These are phyloP conservation scores for Pichia kudriavzevii DNA, from an alignment of 1,139 yeast species.

Conservation along the genomic window DNA sequence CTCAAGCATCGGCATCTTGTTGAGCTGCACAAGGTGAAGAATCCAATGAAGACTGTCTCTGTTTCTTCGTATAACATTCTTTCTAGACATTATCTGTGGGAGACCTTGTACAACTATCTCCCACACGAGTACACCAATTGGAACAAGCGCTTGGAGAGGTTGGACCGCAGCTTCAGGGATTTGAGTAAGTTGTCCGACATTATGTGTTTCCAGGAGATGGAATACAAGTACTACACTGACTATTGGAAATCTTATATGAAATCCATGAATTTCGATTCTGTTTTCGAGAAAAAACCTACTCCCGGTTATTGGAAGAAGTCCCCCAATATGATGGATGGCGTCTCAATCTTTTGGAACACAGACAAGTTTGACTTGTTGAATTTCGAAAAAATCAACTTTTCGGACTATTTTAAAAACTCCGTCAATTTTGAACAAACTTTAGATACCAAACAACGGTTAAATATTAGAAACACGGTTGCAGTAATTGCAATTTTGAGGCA, in stretches of 20 bases:
- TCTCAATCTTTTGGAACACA: conserved; percentile 43
- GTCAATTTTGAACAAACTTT: conserved; percentile 32
- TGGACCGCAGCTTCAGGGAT: conserved; percentile 34
- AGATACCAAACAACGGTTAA: conserved; percentile 32
- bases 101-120: conserved; percentile 43
- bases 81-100: conserved; percentile 53
- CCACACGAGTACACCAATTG: conserved; percentile 40
- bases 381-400: conserved; percentile 35
- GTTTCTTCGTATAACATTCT: conserved; percentile 46
- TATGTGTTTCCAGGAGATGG: conserved; percentile 59
- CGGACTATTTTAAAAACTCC: conserved; percentile 31
- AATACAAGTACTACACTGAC: conserved; percentile 36
- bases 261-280: conserved; percentile 32
- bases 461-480: conserved; percentile 51
- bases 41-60: conserved; percentile 22
- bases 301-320: conserved; percentile 45
- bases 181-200: conserved; percentile 38
- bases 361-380: conserved; percentile 40
- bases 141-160: conserved; percentile 40
- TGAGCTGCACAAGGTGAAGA: conserved; percentile 4
- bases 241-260: conserved; percentile 33
- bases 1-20: conserved; percentile 14
- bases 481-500: conserved; percentile 41
- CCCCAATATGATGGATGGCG: conserved; percentile 47
- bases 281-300: conserved; percentile 40